These are phyloP conservation scores for Naegleria fowleri DNA, from an alignment of 208 protist genomes.

Conservation along the genomic window DNA sequence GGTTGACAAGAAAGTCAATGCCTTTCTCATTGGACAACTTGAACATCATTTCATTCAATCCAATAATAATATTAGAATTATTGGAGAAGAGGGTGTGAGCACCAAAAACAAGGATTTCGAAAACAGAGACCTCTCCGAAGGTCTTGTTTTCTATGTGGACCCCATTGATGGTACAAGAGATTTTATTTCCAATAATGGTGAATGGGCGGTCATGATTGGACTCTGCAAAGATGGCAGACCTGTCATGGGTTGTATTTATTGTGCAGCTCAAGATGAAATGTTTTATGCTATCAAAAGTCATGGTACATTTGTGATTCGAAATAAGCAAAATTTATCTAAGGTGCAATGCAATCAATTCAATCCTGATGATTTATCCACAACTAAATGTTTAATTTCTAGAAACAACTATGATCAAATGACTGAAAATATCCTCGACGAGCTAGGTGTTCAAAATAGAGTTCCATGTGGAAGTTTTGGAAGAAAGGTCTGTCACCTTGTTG, in stretches of 20 bases:
- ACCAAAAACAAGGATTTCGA: not conserved
- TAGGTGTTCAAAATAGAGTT: not conserved
- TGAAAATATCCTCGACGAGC: not conserved
- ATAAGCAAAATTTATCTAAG: not conserved
- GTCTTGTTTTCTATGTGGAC: slow-evolving; percentile 10
- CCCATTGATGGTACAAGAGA: slow-evolving; percentile 24
- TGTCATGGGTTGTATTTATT: not conserved
- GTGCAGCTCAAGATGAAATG: not conserved
- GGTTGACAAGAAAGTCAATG: slow-evolving; percentile 10
- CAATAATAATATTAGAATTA: not conserved
- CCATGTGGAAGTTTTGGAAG: slow-evolving; percentile 7
- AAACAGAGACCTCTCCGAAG: not conserved
- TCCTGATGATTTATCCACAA: not conserved
- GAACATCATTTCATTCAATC: not conserved
- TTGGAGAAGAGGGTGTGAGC: not conserved
- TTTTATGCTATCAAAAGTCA: not conserved
- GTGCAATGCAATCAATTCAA: not conserved
- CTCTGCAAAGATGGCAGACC: not conserved
- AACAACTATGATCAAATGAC: not conserved
- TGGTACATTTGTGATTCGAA: not conserved
- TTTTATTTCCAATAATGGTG: slow-evolving; percentile 21
- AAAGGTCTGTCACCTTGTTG: not conserved
- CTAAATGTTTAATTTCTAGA: not conserved
- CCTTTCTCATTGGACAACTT: not conserved
- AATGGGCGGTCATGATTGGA: slow-evolving; percentile 28